A percentile compares a stretch with the other conserved stretches of the same genome.
These are phyloP conservation scores for Nelumbo lutea DNA, from an alignment of 164 flowering plant species.

Conservation along the genomic window DNA sequence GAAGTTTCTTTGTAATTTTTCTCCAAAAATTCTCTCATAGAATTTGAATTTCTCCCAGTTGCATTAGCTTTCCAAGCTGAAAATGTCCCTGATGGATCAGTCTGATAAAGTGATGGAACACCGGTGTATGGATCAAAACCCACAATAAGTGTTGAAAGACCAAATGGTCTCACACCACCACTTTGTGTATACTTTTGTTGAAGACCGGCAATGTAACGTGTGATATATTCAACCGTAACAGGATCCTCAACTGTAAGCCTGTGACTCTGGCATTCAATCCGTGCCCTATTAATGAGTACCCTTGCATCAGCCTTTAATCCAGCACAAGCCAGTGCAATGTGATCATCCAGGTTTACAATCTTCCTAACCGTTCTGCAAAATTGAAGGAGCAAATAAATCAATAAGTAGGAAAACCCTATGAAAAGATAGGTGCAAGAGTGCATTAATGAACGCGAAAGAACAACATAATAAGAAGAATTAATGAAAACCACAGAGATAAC, in stretches of 20 bases:
- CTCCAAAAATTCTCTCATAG: conserved; percentile 63
- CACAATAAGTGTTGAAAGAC: conserved; percentile 65
- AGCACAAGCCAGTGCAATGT: conserved; percentile 75
- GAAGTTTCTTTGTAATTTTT: conserved; percentile 77
- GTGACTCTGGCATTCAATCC: conserved; percentile 74
- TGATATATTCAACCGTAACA: conserved; percentile 71
- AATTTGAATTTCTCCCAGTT: conserved; percentile 74
- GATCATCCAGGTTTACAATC: conserved; percentile 65
- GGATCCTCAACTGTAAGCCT: conserved; percentile 77
- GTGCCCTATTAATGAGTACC: conserved; percentile 58
- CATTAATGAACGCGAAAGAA: neutral
- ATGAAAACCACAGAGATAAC: neutral
- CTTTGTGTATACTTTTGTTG: conserved; percentile 80
- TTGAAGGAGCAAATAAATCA: neutral
- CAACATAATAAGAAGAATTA: neutral
- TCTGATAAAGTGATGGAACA: conserved; percentile 64
- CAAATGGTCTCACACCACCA: conserved; percentile 79
- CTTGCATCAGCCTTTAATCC: conserved; percentile 84
- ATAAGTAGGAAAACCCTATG: neutral
- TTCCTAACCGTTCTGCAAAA: conserved; percentile 49
- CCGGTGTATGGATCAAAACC: conserved; percentile 76
- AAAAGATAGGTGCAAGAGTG: too few relatives aligned
- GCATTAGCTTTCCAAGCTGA: conserved; percentile 85
- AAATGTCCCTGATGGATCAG: conserved; percentile 79
- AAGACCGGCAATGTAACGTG: conserved; percentile 75